A percentile compares a stretch with the other conserved stretches of the same genome.
Evolutionary conservation across 768 basidiomycete genomes (phyloP).

Genomic region (Boletus rubescentipes): DNA sequence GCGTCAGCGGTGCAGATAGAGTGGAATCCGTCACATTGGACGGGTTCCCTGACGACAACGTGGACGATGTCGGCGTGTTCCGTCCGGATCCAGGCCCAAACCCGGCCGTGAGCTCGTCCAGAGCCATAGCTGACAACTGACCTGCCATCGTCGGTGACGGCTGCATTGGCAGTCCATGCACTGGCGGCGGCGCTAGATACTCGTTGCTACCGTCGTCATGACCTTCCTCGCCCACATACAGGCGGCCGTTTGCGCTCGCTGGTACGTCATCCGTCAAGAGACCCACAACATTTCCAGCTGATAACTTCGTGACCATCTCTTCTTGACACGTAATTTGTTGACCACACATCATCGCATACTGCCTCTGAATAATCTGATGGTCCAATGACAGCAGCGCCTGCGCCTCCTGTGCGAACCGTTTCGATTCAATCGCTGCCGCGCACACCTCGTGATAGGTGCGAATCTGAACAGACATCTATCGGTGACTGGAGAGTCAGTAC

Average conservation of each 20-base stretch:
- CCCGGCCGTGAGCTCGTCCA: background rate
- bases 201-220: background rate
- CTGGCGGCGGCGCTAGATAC: constrained; percentile 3
- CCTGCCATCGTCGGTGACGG: background rate
- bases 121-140: background rate
- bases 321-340: constrained; percentile 1
- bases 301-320: background rate
- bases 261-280: background rate
- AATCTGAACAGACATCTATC: constrained; percentile 48
- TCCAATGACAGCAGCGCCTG: constrained; percentile 19
- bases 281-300: constrained; percentile 10
- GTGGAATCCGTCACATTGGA: background rate
- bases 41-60: background rate
- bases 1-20: background rate
- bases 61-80: background rate
- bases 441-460: constrained; percentile 54
- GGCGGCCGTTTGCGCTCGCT: background rate
- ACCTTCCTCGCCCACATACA: background rate
- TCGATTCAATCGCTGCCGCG: constrained; percentile 31
- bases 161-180: background rate
- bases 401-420: constrained; percentile 19
- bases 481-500: background rate
- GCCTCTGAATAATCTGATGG: constrained; percentile 12
- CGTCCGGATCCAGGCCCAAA: background rate
- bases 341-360: constrained; percentile 10